phyloP scores from a whole-genome alignment of 805 yeast genomes.

The Tetrapisispora namnaoensis region DNA sequence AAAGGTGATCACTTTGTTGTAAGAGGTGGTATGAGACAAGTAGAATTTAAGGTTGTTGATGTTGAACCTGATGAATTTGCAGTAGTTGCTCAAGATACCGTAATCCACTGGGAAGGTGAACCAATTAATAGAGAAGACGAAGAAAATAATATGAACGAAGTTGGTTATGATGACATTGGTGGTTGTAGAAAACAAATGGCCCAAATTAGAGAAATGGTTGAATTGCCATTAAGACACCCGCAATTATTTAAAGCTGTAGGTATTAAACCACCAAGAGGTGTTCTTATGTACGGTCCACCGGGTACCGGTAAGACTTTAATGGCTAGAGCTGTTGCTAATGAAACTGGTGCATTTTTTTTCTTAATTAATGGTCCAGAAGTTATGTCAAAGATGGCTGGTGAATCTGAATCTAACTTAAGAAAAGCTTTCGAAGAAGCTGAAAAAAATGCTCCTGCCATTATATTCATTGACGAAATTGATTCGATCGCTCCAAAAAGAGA shows the following conservation, averaged over 20 bases:
- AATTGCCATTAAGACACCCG: slow-evolving; percentile 95
- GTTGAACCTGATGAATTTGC: slow-evolving; percentile 97
- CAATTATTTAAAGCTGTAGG: slow-evolving; percentile 96
- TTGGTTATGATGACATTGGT: slow-evolving; percentile 98
- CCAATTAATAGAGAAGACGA: slow-evolving; percentile 58
- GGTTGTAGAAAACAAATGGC: slow-evolving; percentile 99
- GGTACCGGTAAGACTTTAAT: slow-evolving; percentile 99
- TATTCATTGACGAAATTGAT: slow-evolving; percentile 96
- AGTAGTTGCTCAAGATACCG: slow-evolving; percentile 96
- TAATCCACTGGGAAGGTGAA: slow-evolving; percentile 97
- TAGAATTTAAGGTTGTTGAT: slow-evolving; percentile 95
- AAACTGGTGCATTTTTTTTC: slow-evolving; percentile 98
- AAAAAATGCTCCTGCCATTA: slow-evolving; percentile 95
- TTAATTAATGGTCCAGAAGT: slow-evolving; percentile 98
- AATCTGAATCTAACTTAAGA: slow-evolving; percentile 91
- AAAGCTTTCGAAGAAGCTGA: slow-evolving; percentile 99
- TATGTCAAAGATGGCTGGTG: slow-evolving; percentile 99
- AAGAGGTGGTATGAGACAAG: slow-evolving; percentile 99
- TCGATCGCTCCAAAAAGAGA: slow-evolving; percentile 99
- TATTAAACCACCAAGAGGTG: slow-evolving; percentile 98
- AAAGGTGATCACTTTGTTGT: slow-evolving; percentile 94
- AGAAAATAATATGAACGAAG: slow-evolving; percentile 91
- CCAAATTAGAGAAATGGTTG: slow-evolving; percentile 96
- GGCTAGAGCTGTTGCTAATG: slow-evolving; percentile 99
- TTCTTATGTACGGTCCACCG: slow-evolving; percentile 97